phyloP scores from a whole-genome alignment of 2,329 filamentous ascomycete species.

The Raffaelea ambrosiae region DNA sequence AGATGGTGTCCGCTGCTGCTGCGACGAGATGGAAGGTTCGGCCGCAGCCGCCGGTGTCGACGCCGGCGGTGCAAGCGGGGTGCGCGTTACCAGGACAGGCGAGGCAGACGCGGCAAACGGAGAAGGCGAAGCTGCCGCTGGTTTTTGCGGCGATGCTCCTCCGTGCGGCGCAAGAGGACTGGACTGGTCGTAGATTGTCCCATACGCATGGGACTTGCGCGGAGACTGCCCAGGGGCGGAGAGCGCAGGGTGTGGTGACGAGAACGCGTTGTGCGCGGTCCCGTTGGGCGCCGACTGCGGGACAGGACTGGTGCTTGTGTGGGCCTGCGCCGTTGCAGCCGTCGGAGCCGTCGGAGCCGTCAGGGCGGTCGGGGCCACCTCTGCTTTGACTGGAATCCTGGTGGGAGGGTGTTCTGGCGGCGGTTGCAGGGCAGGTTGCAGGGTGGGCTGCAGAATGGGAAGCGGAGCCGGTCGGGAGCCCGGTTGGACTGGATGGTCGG shows the following conservation, averaged over 20 bases:
- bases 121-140: background rate
- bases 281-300: slow-evolving; percentile 18
- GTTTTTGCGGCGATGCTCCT: background rate
- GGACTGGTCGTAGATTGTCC: slow-evolving; percentile 25
- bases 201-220: slow-evolving; percentile 29
- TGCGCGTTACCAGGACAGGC: background rate
- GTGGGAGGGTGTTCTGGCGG: slow-evolving; percentile 1
- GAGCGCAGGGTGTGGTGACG: slow-evolving; percentile 32
- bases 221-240: slow-evolving; percentile 32
- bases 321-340: no score
- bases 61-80: background rate
- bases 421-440: background rate
- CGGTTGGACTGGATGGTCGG: no score
- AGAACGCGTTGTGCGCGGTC: slow-evolving; percentile 27
- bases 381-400: slow-evolving; percentile 8
- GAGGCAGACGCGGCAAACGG: background rate
- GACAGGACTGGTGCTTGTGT: background rate
- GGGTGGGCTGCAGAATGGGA: background rate
- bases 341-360: no score
- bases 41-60: slow-evolving; percentile 5
- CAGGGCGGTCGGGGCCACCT: background rate
- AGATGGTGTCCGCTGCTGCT: slow-evolving; percentile 15
- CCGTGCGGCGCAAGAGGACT: slow-evolving; percentile 13
- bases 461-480: no score
- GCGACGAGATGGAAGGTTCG: slow-evolving; percentile 5